Evolutionary conservation across 2,329 filamentous ascomycete genomes (phyloP), one percentile per base, ranked within the genome.

Genomic region (Microdochium nivale): DNA sequence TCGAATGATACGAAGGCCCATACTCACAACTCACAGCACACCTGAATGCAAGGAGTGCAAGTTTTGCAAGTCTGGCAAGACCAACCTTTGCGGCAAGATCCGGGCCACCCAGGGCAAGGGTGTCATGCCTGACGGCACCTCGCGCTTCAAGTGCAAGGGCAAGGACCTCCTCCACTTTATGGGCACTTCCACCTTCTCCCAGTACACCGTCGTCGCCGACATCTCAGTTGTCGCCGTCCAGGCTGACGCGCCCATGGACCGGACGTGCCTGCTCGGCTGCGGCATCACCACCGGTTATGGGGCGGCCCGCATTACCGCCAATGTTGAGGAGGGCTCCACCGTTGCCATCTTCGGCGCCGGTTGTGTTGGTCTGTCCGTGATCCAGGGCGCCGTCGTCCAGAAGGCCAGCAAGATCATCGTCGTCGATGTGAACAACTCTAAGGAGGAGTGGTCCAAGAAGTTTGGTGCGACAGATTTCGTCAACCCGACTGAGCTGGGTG

Each of bases 51-150:
- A 83, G 61, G 92, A 97, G 72, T 99, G 94, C 84, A 97, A 97
- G 78, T 97, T 97, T 81, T 99, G 94, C 86, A 94, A 90, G 73
- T 97, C 92, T 43, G 94, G 92, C 75, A 99, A 99, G 85, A 97
- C 92, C 65, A 96, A 97, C 75, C 87, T 97, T 53, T 97, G 92
- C 76, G 94, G 94, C 70, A 97, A 97, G 83, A 99, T 99, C 72
- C 87, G 94, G 64, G 89, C 90, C 47, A 97, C 94, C 46, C 94
- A 99, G 76, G 94, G 94, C 63, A 87, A 85, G 72, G 94, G 94
- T 66, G 83, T 96, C 61, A 96, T 99, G 91, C 94, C 94, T 53
- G 94, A 99, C 70, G 92, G 92, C 63, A 97, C 92, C 59, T 87
- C 87, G 53, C 88, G 94, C 64, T 96, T 97, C 84, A 89, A 82